These are phyloP conservation scores for Fusarium sp. DNA, from an alignment of 2,329 filamentous ascomycete genomes.

Conservation along the genomic window DNA sequence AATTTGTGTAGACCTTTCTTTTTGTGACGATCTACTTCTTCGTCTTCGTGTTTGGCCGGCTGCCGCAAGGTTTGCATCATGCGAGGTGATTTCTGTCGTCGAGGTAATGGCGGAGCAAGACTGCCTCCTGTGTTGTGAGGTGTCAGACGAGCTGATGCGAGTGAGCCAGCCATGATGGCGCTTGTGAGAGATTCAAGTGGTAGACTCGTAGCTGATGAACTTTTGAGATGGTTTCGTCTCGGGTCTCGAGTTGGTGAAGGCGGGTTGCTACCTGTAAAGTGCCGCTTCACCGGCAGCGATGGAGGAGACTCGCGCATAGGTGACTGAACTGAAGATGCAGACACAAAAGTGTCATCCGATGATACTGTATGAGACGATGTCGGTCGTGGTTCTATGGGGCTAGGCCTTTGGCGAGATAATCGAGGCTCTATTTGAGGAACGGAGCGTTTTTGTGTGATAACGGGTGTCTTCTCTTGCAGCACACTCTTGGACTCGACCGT, in stretches of 20 bases:
- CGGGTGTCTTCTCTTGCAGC: conserved; percentile 6
- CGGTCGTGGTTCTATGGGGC: conserved; percentile 27
- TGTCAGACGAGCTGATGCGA: conserved; percentile 71
- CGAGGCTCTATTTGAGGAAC: conserved; percentile 22
- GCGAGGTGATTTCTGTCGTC: conserved; percentile 60
- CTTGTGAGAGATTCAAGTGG: conserved; percentile 74
- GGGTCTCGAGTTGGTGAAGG: conserved; percentile 54
- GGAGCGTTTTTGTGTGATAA: conserved; percentile 25
- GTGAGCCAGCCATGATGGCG: conserved; percentile 79
- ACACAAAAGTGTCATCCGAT: conserved; percentile 60
- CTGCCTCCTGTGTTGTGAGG: conserved; percentile 55
- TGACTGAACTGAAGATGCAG: conserved; percentile 53
- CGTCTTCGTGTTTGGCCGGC: conserved; percentile 60
- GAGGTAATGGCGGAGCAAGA: conserved; percentile 53
- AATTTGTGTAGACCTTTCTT: conserved; percentile 63
- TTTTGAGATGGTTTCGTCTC: conserved; percentile 43
- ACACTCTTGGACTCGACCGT: conserved; percentile 21
- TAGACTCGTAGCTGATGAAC: conserved; percentile 53
- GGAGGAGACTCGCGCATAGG: conserved; percentile 46
- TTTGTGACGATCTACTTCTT: conserved; percentile 64
- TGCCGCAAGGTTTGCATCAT: conserved; percentile 76
- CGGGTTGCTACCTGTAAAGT: conserved; percentile 43
- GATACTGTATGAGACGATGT: conserved; percentile 49
- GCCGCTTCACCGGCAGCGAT: conserved; percentile 24
- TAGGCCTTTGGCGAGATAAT: conserved; percentile 22